Evolutionary conservation across 441 rosid genomes (phyloP), one percentile per base, ranked within the genome.

Genomic region (Populus hybrid): DNA sequence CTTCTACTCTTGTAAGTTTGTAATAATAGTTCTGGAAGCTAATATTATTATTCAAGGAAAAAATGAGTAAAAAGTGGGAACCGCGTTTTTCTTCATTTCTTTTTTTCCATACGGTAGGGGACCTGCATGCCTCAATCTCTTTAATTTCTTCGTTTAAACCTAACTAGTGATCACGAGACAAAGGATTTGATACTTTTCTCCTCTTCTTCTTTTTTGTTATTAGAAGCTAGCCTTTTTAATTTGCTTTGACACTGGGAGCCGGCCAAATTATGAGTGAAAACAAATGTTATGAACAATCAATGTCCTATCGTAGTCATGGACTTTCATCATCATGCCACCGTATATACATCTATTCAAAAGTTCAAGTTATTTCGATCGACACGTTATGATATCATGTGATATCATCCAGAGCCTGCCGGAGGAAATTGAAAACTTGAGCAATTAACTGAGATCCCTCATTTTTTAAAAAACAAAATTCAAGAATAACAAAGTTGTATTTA

Each of bases 211-310:
- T 18, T 1, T 68, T 50, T 16, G 53, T 36, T 53, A 14, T 18
- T 38, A 2, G 11, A 21, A 18, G 28, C 20, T 31, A 28, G 8
- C 18, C 63, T 14, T 65, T 65, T 33, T 26, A 26, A 26, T 26
- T 76, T 16, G 36, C 21, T 81, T 85, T 83, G 84, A 85, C 86
- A 77, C 65, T 72, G 33, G 74, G 73, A 73, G 73, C 82, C 83
- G 64, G 59, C 79, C 84, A 20, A 73, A 71, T 74, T 72, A 76
- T 79, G 78, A 79, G 72, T 40, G 86, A 83, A 77, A 81, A 77
- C 85, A 74, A 80, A 42, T 38, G 64, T 45, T 12, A 36, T 24
- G 4, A 1, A 63, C 28, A 8, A 33, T 33, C 26, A 31, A 40
- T 64, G 23, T 53, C 20, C 26, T 40, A 42, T 40, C 23, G 50